A percentile compares a stretch with the other conserved stretches of the same genome.
Evolutionary conservation across 805 yeast genomes (phyloP).

Genomic region (Spathaspora sp.): DNA sequence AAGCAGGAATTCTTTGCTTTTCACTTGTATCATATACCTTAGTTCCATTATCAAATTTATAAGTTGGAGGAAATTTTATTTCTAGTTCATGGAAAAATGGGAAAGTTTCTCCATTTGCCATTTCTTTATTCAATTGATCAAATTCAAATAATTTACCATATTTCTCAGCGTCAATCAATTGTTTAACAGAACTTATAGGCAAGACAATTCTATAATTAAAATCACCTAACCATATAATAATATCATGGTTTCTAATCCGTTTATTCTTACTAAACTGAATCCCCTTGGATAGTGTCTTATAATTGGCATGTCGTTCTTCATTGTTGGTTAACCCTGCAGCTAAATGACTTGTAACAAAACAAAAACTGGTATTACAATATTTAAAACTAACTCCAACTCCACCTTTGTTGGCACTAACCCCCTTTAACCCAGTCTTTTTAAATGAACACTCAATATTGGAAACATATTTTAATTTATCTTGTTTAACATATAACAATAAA

Average conservation of each 20-base stretch:
- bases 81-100: slow-evolving; percentile 73
- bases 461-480: slow-evolving; percentile 47
- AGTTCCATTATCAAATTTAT: slow-evolving; percentile 86
- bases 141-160: slow-evolving; percentile 50
- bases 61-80: slow-evolving; percentile 81
- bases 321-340: slow-evolving; percentile 88
- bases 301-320: slow-evolving; percentile 83
- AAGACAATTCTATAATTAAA: slow-evolving; percentile 77
- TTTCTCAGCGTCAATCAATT: slow-evolving; percentile 43
- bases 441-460: slow-evolving; percentile 65
- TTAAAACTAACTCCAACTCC: slow-evolving; percentile 70
- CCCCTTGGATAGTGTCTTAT: slow-evolving; percentile 71
- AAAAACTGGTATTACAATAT: slow-evolving; percentile 64
- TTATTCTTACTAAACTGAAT: slow-evolving; percentile 56
- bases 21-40: slow-evolving; percentile 82
- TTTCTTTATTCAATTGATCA: slow-evolving; percentile 80
- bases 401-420: slow-evolving; percentile 81
- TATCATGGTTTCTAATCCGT: slow-evolving; percentile 67
- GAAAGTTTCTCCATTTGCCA: slow-evolving; percentile 66
- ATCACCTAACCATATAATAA: slow-evolving; percentile 92
- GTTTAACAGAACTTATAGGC: slow-evolving; percentile 71
- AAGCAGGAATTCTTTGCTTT: slow-evolving; percentile 88
- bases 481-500: slow-evolving; percentile 62
- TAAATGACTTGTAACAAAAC: slow-evolving; percentile 81
- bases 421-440: slow-evolving; percentile 92